Evolutionary conservation across 2,329 filamentous ascomycete genomes (phyloP), one percentile per base, ranked within the genome.

Genomic region (Paraconiothyrium brasiliense): DNA sequence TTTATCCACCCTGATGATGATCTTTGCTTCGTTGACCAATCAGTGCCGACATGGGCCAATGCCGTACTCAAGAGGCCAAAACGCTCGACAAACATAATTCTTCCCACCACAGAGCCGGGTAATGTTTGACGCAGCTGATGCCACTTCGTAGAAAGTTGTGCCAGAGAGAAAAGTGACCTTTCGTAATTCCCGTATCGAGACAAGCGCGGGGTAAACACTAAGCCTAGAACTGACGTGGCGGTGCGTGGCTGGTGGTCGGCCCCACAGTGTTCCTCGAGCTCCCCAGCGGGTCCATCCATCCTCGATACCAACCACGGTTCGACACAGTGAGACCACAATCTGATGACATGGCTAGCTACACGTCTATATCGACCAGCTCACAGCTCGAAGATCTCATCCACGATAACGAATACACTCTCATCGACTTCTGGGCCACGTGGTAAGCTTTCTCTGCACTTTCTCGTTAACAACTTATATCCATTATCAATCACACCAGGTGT

Each of bases 401-500:
- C 32, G 20, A n/a, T 4, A 47, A 54, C 32, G 50, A 54, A 7
- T 61, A 61, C 44, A 58, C 55, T 1, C 37, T 61, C 32, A 46
- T 61, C 32, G 59, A 61, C 34, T 61, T 61, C 54, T 61, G 59
- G 59, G 59, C 59, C 41, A 61, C 59, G 27, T 61, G 59, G 59
- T 61, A 58, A 43, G 48, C 39, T 30, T 14, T 44, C 20, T 37
- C 11, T n/a, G 22, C 34, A 49, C 22, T 27, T 35, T 22, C 37
- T 34, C 22, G 3, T 32, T 27, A n/a, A n/a, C 27, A 22, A 30
- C 6, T 1, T 22, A 20, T 30, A 20, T 32, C 2, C n/a, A 20
- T 9, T 52, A 1, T 34, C 32, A 11, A 52, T 20, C 4, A 11
- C 6, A 9, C 6, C 20, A 54, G 85, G 84, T 86, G 84, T 71